Base-by-base conservation (phyloP, 345 rosid genomes). In the Euphorbia pulcherrima region DNA sequence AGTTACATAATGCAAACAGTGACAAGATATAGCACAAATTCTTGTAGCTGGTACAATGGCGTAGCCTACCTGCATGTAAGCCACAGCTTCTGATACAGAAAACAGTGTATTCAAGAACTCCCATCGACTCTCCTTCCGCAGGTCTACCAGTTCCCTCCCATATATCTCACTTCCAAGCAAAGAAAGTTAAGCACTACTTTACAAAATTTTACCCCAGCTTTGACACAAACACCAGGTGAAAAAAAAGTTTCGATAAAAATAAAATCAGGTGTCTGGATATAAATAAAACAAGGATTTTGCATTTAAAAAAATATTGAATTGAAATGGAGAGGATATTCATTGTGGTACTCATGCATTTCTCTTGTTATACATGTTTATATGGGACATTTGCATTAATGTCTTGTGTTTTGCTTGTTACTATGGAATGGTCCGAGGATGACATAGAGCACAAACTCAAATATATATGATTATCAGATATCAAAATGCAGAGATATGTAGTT, bases 71-170 rank as follows among this genome's bases (percentile, higher is more conserved):
- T 92, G 97, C 87, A 89, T 88, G 77, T 79, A 92, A 39, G 97
- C 96, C 74, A 92, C 90, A 61, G 93, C 98, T 79, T 92, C 98
- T 46, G 98, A 92, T 69, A 92, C 98, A 46, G 98, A 92, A 78
- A 92, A 92, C 21, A 92, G 78, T 3, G 98, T 92, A 75, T 92
- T 90, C 73, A 92, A 90, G 73, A 92, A 92, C 74, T 79, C 97
- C 98, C 97, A 92, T 48, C 87, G 92, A 68, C 77, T 82, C 81
- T 90, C 88, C 74, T 90, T 93, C 74, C 98, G 92, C 68, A 93
- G 79, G 77, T 88, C 98, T 75, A 93, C 92, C 67, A 88, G 86
- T 74, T 93, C 98, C 72, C 98, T 85, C 80, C 97, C 96, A 65
- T 93, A 93, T 70, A 93, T 83, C 79, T 90, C 98, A 79, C 98